Evolutionary conservation across 768 basidiomycete genomes (phyloP), one percentile per base, ranked within the genome.

Genomic region (Lactifluus volemus): DNA sequence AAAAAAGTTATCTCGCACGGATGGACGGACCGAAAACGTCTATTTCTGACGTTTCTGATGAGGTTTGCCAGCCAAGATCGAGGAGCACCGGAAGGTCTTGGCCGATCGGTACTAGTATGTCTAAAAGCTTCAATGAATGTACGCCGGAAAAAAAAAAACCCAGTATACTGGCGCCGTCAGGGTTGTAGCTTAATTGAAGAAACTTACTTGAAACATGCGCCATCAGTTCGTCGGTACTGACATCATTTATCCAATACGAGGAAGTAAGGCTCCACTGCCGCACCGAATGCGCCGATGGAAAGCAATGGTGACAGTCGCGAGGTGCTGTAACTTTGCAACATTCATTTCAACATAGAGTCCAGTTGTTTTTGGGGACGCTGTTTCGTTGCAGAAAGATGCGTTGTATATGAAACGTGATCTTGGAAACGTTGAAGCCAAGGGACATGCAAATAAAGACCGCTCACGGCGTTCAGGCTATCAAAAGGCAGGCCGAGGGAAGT

Each of bases 281-380:
- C 45, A 53, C 58, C 58, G 58, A 59, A 59, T 21, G 52, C 39
- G 51, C 52, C 58, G 58, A 29, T 48, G 51, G 30, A 11, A 12
- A 5, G n/a, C 3, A 11, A 42, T 30, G n/a, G n/a, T 3, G 12
- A 42, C 14, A 17, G 30, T 49, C 49, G 29, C 29, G 30, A 32
- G 5, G 6, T 29, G 15, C 12, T 30, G 6, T 17, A 21, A 29
- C 8, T 10, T 32, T 25, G 29, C 7, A 19, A 38, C 44, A 34
- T 7, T 32, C 44, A 15, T 30, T 42, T 42, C 53, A 17, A 39
- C 29, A 32, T n/a, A 3, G 11, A 42, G 25, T 21, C 21, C 21
- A 15, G n/a, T 7, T 12, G 11, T 32, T n/a, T 47, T 47, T 25
- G 2, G 45, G 45, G 45, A n/a, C 45, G 25, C 45, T 11, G 45